These are phyloP conservation scores for Pseudogymnoascus destructans DNA, from an alignment of 2,329 filamentous ascomycete species.

Conservation along the genomic window DNA sequence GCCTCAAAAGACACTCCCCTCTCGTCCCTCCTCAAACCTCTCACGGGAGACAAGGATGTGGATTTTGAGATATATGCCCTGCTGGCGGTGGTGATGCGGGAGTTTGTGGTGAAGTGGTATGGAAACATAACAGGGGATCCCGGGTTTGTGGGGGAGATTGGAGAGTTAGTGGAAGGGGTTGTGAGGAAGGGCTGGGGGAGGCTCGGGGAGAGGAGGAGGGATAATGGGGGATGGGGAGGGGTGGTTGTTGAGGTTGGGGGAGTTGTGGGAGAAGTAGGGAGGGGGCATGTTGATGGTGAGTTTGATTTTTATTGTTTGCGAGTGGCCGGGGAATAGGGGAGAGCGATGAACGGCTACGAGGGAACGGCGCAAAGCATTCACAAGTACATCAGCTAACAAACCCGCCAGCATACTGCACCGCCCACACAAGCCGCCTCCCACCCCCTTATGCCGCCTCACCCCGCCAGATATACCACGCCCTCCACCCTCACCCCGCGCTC, in stretches of 20 bases:
- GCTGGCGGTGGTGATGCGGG: constrained; percentile 75
- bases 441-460: constrained; percentile 48
- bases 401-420: constrained; percentile 55
- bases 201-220: constrained; percentile 61
- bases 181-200: constrained; percentile 67
- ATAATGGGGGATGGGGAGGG: constrained; percentile 72
- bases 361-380: neutral
- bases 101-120: constrained; percentile 92
- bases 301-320: constrained; percentile 13
- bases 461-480: constrained; percentile 66
- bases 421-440: constrained; percentile 44
- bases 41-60: constrained; percentile 89
- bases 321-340: neutral
- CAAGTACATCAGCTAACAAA: neutral
- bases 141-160: constrained; percentile 68
- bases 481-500: constrained; percentile 69
- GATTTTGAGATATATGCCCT: constrained; percentile 89
- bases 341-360: too few relatives aligned
- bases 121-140: constrained; percentile 82
- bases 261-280: constrained; percentile 65
- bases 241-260: constrained; percentile 75
- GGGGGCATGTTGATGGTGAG: constrained; percentile 67
- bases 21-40: constrained; percentile 71
- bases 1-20: constrained; percentile 37
- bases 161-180: constrained; percentile 72